phyloP scores from a whole-genome alignment of 2,329 filamentous ascomycete species.

The Zopfia rhizophila region DNA sequence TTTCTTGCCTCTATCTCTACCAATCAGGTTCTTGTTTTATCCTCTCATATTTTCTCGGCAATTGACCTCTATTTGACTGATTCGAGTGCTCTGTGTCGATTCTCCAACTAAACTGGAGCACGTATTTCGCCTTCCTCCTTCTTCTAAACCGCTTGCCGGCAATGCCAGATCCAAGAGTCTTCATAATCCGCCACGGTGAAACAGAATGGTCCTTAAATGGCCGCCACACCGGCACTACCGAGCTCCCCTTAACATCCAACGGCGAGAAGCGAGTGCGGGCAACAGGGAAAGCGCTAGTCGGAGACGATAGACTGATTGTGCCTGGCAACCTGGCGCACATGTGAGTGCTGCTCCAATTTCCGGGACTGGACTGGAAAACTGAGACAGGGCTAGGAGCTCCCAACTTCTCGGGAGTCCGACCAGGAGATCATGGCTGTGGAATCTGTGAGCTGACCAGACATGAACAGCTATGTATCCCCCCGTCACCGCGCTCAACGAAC shows the following conservation, averaged over 20 bases:
- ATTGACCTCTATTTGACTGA: neutral
- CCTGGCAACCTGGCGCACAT: slow-evolving; percentile 84
- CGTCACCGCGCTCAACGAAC: slow-evolving; percentile 85
- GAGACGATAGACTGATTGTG: slow-evolving; percentile 84
- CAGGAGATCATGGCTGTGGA: no score
- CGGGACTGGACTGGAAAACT: no score
- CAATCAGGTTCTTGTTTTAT: no score
- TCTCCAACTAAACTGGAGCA: no score
- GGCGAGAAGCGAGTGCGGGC: slow-evolving; percentile 67
- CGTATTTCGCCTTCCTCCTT: neutral
- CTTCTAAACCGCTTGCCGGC: slow-evolving; percentile 8
- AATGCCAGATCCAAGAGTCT: slow-evolving; percentile 61
- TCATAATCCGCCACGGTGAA: slow-evolving; percentile 82
- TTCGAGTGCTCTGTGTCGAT: no score
- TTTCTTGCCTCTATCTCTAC: neutral
- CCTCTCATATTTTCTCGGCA: no score
- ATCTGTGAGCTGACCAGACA: no score
- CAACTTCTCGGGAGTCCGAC: no score
- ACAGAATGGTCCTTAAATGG: slow-evolving; percentile 94
- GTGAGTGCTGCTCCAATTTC: slow-evolving; percentile 68
- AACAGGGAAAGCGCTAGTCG: slow-evolving; percentile 86
- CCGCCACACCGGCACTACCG: slow-evolving; percentile 79
- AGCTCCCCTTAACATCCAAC: slow-evolving; percentile 84
- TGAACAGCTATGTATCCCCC: slow-evolving; percentile 79
- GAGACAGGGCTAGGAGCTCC: neutral